Evolutionary conservation across 192 early-diverging fungal species (phyloP).

Genomic region (Helicostylum pulchrum): DNA sequence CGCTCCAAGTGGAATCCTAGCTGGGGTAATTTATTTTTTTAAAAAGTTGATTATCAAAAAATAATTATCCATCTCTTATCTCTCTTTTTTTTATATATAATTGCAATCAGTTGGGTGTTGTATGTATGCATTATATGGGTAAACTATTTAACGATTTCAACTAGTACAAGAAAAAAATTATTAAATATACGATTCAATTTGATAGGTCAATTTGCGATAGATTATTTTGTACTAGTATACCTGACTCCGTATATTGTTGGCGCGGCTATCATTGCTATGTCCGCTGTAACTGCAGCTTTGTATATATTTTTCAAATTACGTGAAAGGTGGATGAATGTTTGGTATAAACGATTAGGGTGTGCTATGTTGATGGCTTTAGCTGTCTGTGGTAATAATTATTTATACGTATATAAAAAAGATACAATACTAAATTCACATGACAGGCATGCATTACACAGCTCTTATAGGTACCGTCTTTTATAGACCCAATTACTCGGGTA

Average conservation of each 20-base stretch:
- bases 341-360: constrained; percentile 46
- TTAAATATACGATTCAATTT: neutral
- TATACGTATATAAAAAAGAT: neutral
- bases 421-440: neutral
- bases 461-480: constrained; percentile 37
- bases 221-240: constrained; percentile 28
- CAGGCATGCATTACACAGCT: constrained; percentile 41
- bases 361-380: constrained; percentile 44
- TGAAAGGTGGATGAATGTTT: constrained; percentile 41
- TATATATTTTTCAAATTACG: constrained; percentile 49
- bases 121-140: constrained; percentile 40
- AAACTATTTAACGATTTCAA: neutral
- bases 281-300: constrained; percentile 37
- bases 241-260: constrained; percentile 25
- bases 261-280: constrained; percentile 38
- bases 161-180: too few relatives aligned
- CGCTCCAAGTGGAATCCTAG: constrained; percentile 32
- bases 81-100: constrained; percentile 3
- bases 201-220: constrained; percentile 39
- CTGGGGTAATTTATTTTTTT: constrained; percentile 22
- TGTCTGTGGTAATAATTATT: constrained; percentile 33
- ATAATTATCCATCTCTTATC: neutral
- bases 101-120: constrained; percentile 27
- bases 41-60: neutral
- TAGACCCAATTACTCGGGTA: neutral